A percentile compares a stretch with the other conserved stretches of the same genome.
Conservation (phyloP, 768 basidiomycete genomes). For the Clitopilus hobsonii region DNA sequence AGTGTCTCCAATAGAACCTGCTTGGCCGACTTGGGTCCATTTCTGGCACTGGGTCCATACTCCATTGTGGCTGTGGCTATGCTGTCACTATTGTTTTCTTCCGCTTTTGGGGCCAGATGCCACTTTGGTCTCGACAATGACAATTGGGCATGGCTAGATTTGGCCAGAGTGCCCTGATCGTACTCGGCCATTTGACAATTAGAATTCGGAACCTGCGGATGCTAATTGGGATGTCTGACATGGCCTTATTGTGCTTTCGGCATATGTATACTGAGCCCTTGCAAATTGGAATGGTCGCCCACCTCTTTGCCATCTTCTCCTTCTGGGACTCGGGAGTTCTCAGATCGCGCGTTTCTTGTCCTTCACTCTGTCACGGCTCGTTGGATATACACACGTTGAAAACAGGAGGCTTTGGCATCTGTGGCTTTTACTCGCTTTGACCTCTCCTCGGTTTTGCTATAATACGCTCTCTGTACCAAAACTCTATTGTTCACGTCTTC, state of each 20-base stretch:
- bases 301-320: background rate
- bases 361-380: background rate
- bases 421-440: background rate
- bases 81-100: background rate
- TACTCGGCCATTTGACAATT: background rate
- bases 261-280: conserved; percentile 6
- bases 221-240: background rate
- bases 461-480: background rate
- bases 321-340: conserved; percentile 8
- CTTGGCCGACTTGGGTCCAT: background rate
- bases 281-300: background rate
- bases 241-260: conserved; percentile 8
- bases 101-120: background rate
- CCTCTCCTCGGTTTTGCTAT: background rate
- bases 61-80: background rate
- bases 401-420: background rate
- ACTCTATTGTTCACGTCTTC: background rate
- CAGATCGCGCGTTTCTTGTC: background rate
- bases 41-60: background rate
- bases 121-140: background rate
- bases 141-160: background rate
- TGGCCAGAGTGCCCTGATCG: background rate
- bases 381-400: background rate
- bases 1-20: background rate
- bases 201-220: background rate